Evolutionary conservation across 208 protist species (phyloP), one percentile per base, ranked within the genome.

Genomic region (Trypanosoma boissoni): DNA sequence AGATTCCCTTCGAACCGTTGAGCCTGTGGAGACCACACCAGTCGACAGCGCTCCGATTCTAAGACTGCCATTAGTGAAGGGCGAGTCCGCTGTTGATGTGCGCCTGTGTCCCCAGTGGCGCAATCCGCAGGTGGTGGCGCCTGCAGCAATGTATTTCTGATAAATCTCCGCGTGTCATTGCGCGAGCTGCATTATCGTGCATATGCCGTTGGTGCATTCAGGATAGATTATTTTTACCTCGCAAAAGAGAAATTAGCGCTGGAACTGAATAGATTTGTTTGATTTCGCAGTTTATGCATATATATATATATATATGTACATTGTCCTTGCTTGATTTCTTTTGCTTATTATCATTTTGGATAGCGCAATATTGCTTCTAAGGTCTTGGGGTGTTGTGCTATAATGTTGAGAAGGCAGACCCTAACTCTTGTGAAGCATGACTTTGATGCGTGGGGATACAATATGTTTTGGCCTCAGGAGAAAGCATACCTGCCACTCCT

Each of bases 361-460:
- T n/a, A n/a, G n/a, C n/a, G n/a, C n/a, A n/a, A n/a, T n/a, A n/a
- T n/a, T n/a, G n/a, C n/a, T n/a, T n/a, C n/a, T n/a, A n/a, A n/a
- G n/a, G n/a, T n/a, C n/a, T n/a, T n/a, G n/a, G n/a, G n/a, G n/a
- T n/a, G n/a, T n/a, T n/a, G n/a, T n/a, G n/a, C n/a, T n/a, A n/a
- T n/a, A n/a, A n/a, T n/a, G n/a, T n/a, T n/a, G n/a, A n/a, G n/a
- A n/a, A n/a, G n/a, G n/a, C n/a, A n/a, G 5, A 0, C 9, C 1
- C 29, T 2, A 27, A 21, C 20, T 28, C 32, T 71, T 1, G 31
- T 56, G 2, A 69, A 67, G 9, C 81, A 77, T 27, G 85, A 92
- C 45, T 92, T 92, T 45, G 86, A 92, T 64, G 79, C 86, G 6
- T 92, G 86, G 86, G 74, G 64, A 1, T 89, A 92, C 61, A 72